Evolutionary conservation across 2,329 filamentous ascomycete species (phyloP).

Genomic region (Ophiostoma triangulosporum): DNA sequence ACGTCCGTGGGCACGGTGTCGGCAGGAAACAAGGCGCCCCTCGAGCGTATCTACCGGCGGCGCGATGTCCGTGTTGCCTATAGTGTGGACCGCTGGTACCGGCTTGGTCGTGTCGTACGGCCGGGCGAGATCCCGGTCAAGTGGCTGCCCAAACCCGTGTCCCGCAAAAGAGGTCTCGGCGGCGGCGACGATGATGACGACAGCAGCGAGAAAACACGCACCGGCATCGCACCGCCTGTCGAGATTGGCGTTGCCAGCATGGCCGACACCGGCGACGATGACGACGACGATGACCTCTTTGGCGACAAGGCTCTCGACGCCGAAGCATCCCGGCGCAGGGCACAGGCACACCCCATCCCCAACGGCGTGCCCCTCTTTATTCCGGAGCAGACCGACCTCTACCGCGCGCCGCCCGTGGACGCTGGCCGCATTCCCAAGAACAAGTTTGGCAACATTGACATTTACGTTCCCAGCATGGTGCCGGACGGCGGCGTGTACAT

Average conservation of each 20-base stretch:
- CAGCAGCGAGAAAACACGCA: background rate
- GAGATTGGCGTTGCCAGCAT: background rate
- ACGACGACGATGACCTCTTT: constrained; percentile 25
- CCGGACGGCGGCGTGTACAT: constrained; percentile 70
- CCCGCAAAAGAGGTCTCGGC: constrained; percentile 13
- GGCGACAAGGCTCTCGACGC: constrained; percentile 15
- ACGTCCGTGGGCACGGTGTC: constrained; percentile 65
- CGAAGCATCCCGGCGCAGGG: background rate
- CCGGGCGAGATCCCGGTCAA: constrained; percentile 72
- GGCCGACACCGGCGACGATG: constrained; percentile 15
- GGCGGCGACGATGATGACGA: constrained; percentile 17
- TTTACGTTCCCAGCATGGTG: constrained; percentile 87
- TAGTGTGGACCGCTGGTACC: constrained; percentile 82
- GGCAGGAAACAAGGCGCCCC: constrained; percentile 37
- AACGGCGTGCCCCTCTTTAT: constrained; percentile 43
- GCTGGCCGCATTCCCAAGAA: constrained; percentile 75
- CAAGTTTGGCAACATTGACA: constrained; percentile 83
- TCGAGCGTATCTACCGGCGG: constrained; percentile 74
- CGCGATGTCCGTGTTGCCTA: constrained; percentile 65
- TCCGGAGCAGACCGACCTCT: constrained; percentile 54
- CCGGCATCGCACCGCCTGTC: background rate
- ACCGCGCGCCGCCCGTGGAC: constrained; percentile 62
- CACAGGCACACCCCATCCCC: constrained; percentile 17
- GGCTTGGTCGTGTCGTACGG: constrained; percentile 67
- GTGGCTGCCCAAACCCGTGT: constrained; percentile 41